phyloP scores from a whole-genome alignment of 352 stramenopile species.

The Globisporangium middletonii region DNA sequence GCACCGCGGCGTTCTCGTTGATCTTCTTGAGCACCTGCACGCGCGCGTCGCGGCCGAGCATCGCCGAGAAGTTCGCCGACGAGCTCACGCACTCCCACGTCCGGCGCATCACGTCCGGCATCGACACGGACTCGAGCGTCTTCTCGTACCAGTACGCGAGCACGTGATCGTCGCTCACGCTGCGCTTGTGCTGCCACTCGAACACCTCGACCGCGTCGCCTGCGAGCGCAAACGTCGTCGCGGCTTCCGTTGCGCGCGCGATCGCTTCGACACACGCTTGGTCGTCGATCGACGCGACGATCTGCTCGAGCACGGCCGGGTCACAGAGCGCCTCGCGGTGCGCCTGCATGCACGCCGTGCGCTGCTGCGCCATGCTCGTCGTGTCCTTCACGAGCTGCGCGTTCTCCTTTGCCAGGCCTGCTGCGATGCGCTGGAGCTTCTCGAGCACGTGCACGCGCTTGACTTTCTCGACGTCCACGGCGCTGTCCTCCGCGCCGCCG shows the following conservation, averaged over 20 bases:
- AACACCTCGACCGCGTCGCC: constrained; percentile 3
- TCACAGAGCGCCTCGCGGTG: no score
- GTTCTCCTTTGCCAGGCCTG: constrained; percentile 39
- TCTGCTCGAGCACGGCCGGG: constrained; percentile 3
- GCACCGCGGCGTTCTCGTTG: constrained; percentile 3
- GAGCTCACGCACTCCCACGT: constrained; percentile 3
- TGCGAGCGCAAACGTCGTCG: not conserved
- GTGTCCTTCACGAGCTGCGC: constrained; percentile 28
- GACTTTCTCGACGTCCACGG: constrained; percentile 29
- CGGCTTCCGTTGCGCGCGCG: constrained; percentile 2
- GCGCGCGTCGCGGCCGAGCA: not conserved
- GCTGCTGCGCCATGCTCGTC: constrained; percentile 15
- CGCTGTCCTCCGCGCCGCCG: constrained; percentile 10
- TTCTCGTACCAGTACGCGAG: constrained; percentile 13
- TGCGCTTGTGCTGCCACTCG: constrained; percentile 7
- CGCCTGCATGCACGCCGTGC: not conserved
- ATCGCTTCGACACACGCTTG: constrained; percentile 6
- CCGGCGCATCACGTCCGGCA: constrained; percentile 4
- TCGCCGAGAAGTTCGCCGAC: constrained; percentile 3
- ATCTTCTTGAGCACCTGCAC: constrained; percentile 7
- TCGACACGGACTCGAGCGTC: constrained; percentile 11
- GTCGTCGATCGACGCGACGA: constrained; percentile 7
- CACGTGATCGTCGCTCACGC: not conserved
- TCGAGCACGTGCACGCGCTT: constrained; percentile 47
- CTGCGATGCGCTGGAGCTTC: constrained; percentile 44